Percentiles rank a stretch among this genome's conserved stretches.
These are phyloP conservation scores for Exophiala phaeomuriformis DNA, from an alignment of 2,329 filamentous ascomycete genomes.

Conservation along the genomic window DNA sequence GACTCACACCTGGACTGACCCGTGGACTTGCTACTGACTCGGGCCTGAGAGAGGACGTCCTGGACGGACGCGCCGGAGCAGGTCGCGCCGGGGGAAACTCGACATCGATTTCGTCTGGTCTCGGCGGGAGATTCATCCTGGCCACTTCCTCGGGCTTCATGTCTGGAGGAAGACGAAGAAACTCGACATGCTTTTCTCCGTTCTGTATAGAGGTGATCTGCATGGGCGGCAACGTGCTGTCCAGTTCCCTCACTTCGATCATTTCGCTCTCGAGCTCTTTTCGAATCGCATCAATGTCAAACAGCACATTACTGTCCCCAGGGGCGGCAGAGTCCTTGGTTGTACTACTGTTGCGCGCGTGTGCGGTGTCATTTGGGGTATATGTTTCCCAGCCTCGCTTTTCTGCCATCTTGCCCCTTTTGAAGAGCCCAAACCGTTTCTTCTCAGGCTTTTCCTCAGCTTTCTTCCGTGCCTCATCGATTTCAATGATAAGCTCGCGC, in stretches of 20 bases:
- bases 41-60: slow-evolving; percentile 14
- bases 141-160: slow-evolving; percentile 23
- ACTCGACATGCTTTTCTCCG: slow-evolving; percentile 26
- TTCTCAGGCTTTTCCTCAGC: slow-evolving; percentile 72
- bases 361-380: slow-evolving; percentile 49
- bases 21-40: slow-evolving; percentile 5
- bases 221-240: slow-evolving; percentile 84
- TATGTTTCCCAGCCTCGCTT: slow-evolving; percentile 92
- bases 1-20: slow-evolving; percentile 13
- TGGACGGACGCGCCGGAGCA: slow-evolving; percentile 5
- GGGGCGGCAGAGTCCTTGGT: slow-evolving; percentile 36
- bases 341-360: slow-evolving; percentile 10
- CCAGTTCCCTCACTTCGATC: slow-evolving; percentile 67
- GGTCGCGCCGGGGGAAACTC: slow-evolving; percentile 11
- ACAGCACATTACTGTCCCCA: slow-evolving; percentile 57
- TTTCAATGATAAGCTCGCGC: slow-evolving; percentile 89
- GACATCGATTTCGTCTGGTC: slow-evolving; percentile 26
- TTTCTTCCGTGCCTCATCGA: slow-evolving; percentile 85
- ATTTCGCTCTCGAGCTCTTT: slow-evolving; percentile 70
- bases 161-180: slow-evolving; percentile 23
- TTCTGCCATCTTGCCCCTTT: slow-evolving; percentile 62
- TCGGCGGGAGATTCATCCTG: slow-evolving; percentile 25
- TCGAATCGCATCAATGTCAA: slow-evolving; percentile 91
- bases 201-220: slow-evolving; percentile 48
- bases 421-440: slow-evolving; percentile 69